Evolutionary conservation across 208 protist species (phyloP).

Genomic region (Trypanosoma cruzi): DNA sequence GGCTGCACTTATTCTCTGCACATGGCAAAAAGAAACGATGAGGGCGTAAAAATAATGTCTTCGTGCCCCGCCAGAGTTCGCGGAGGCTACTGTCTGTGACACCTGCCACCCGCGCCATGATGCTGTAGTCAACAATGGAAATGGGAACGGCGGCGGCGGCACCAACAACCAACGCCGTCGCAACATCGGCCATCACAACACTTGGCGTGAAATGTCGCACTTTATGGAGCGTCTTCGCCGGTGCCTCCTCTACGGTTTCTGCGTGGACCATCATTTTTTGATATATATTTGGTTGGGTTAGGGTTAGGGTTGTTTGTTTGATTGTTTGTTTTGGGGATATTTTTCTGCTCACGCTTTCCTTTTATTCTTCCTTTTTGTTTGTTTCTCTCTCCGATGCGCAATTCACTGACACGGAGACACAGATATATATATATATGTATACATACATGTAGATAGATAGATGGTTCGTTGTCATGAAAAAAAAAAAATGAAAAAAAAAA

Average conservation of each 20-base stretch:
- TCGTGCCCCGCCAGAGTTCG: conserved; percentile 62
- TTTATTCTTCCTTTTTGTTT: not conserved
- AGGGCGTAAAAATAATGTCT: conserved; percentile 65
- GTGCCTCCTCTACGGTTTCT: not conserved
- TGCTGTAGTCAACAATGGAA: conserved; percentile 91
- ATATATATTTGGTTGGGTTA: not conserved
- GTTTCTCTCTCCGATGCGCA: conserved; percentile 11
- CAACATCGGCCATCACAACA: conserved; percentile 60
- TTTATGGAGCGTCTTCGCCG: conserved; percentile 42
- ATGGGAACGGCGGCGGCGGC: conserved; percentile 79
- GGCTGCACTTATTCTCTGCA: conserved; percentile 79
- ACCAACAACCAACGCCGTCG: conserved; percentile 64
- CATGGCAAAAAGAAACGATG: conserved; percentile 88
- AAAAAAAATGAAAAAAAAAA: no score
- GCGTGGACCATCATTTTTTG: conserved; percentile 7
- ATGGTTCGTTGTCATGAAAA: no score
- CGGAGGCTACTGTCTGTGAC: conserved; percentile 73
- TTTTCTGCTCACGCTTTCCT: not conserved
- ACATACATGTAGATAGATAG: not conserved
- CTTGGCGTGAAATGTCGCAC: conserved; percentile 49
- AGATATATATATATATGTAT: no score
- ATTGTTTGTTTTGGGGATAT: not conserved
- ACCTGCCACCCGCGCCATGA: conserved; percentile 83
- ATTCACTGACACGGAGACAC: not conserved
- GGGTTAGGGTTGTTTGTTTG: not conserved